phyloP scores from a whole-genome alignment of 2,329 filamentous ascomycete genomes.

The Microcyclospora tardicrescens region DNA sequence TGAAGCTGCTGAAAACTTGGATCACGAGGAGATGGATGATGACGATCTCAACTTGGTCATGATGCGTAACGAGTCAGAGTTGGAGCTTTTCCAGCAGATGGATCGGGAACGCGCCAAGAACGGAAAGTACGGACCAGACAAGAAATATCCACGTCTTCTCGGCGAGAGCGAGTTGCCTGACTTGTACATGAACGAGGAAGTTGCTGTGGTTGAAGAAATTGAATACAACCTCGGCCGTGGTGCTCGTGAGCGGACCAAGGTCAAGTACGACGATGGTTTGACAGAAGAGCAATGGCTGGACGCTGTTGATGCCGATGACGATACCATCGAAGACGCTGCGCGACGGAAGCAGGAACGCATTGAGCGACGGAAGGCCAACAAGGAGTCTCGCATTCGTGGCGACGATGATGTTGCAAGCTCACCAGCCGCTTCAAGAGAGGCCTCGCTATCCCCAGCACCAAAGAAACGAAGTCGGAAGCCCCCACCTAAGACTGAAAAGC shows the following conservation, averaged over 20 bases:
- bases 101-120: conserved; percentile 60
- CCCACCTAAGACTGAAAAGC: conserved; percentile 55
- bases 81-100: conserved; percentile 65
- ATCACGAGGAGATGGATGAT: conserved; percentile 93
- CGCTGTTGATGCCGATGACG: conserved; percentile 93
- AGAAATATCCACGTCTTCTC: conserved; percentile 66
- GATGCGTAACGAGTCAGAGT: conserved; percentile 72
- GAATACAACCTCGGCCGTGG: conserved; percentile 74
- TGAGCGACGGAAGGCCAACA: conserved; percentile 66
- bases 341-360: conserved; percentile 78
- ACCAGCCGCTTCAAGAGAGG: conserved; percentile 65
- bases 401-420: conserved; percentile 49
- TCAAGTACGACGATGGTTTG: conserved; percentile 91
- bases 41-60: conserved; percentile 93
- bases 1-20: conserved; percentile 54
- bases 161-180: conserved; percentile 80
- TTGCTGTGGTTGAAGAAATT: conserved; percentile 64
- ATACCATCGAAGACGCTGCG: conserved; percentile 83
- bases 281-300: conserved; percentile 99
- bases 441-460: conserved; percentile 58
- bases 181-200: conserved; percentile 81
- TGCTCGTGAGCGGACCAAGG: conserved; percentile 84
- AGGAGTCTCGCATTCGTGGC: conserved; percentile 45
- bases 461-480: conserved; percentile 78
- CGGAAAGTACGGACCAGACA: conserved; percentile 59